Evolutionary conservation across 306 rosid species (phyloP).

Genomic region (Castanea sativa): DNA sequence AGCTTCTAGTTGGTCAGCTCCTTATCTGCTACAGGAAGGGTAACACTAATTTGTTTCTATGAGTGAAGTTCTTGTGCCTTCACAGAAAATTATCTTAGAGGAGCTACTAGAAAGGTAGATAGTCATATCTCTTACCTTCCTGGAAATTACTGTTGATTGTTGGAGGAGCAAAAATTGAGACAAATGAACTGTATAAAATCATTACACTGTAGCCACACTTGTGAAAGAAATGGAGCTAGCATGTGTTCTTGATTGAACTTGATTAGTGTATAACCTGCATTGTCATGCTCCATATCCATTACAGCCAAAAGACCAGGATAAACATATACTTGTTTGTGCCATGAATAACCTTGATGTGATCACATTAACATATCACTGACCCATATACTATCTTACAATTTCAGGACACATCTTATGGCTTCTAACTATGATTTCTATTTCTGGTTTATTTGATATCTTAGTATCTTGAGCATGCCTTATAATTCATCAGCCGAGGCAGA

Average conservation of each 20-base stretch:
- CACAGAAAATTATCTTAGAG: slow-evolving; percentile 80
- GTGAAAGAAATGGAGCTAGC: slow-evolving; percentile 1
- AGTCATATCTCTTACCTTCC: background rate
- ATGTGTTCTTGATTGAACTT: background rate
- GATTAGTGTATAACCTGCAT: background rate
- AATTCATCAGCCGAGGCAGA: slow-evolving; percentile 78
- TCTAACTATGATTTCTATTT: background rate
- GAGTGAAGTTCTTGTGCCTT: slow-evolving; percentile 26
- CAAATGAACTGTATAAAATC: background rate
- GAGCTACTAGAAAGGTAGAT: slow-evolving; percentile 76
- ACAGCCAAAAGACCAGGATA: background rate
- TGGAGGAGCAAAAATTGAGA: background rate
- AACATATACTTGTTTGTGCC: background rate
- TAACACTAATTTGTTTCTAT: no score
- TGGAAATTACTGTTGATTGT: background rate
- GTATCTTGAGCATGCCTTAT: slow-evolving; percentile 56
- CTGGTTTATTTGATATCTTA: slow-evolving; percentile 36
- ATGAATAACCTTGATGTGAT: background rate
- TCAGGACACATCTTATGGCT: background rate
- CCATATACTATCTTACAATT: background rate
- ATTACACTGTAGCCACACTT: background rate
- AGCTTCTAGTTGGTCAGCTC: no score
- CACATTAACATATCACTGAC: background rate
- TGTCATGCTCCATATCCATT: background rate
- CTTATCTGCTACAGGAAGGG: no score